Evolutionary conservation across 2,329 filamentous ascomycete species (phyloP).

Genomic region (Penicillium sp.): DNA sequence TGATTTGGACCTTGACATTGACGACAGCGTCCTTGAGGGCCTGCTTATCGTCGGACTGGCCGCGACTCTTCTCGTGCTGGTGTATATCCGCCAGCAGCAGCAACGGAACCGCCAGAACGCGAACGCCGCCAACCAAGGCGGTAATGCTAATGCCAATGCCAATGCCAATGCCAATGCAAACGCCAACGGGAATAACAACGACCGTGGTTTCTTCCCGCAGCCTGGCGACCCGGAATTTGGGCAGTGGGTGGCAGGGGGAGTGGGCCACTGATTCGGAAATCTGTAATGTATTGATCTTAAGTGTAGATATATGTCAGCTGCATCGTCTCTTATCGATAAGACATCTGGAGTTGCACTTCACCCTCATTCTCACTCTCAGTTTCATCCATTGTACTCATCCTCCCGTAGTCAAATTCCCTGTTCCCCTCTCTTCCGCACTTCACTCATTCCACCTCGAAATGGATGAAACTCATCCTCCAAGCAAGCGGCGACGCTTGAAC

Average conservation of each 20-base stretch:
- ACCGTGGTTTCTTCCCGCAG: conserved; percentile 65
- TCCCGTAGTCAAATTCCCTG: not conserved
- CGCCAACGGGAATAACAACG: conserved; percentile 30
- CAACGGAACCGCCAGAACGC: conserved; percentile 44
- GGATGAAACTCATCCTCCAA: conserved; percentile 34
- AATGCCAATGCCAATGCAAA: conserved; percentile 26
- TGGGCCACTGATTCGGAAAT: conserved; percentile 52
- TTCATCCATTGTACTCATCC: not conserved
- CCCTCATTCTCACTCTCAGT: not conserved
- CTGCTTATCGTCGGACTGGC: conserved; percentile 79
- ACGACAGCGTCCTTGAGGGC: conserved; percentile 81
- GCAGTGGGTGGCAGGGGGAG: conserved; percentile 68
- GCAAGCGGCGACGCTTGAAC: conserved; percentile 66
- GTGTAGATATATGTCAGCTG: conserved; percentile 16
- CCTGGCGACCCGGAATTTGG: conserved; percentile 68
- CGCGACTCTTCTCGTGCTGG: conserved; percentile 70
- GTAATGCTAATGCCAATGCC: conserved; percentile 28
- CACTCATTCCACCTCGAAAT: conserved; percentile 9
- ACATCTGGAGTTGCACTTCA: conserved; percentile 4
- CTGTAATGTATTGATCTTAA: conserved; percentile 14
- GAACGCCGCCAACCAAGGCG: conserved; percentile 30
- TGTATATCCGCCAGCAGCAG: conserved; percentile 68
- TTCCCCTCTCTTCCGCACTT: not conserved
- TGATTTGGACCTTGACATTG: conserved; percentile 63
- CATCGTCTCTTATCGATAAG: conserved; percentile 23